Conservation (phyloP, 208 protist genomes). For the Crithidia thermophila region DNA sequence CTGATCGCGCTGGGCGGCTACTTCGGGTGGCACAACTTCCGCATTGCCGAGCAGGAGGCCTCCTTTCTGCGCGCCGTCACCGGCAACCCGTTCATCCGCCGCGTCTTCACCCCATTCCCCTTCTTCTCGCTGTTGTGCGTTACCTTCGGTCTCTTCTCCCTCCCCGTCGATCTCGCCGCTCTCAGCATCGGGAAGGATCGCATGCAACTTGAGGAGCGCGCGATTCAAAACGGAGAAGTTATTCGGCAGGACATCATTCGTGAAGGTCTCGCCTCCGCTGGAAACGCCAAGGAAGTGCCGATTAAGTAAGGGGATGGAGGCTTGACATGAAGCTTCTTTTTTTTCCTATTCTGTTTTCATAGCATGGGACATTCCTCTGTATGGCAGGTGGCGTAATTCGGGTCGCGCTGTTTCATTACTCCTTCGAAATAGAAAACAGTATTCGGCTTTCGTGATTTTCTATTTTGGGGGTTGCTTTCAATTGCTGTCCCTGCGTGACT, state of each 20-base stretch:
- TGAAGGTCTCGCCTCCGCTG: slow-evolving; percentile 2
- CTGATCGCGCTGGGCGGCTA: slow-evolving; percentile 6
- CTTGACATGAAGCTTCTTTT: neutral
- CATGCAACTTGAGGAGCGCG: slow-evolving; percentile 25
- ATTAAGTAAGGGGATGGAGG: slow-evolving; percentile 2
- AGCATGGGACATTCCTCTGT: neutral
- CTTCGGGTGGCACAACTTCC: slow-evolving; percentile 12
- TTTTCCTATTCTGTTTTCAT: neutral
- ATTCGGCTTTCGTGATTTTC: no score
- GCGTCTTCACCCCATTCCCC: slow-evolving; percentile 41
- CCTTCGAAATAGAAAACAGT: no score
- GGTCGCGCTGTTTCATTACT: no score
- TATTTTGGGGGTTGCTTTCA: no score
- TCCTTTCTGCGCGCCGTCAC: slow-evolving; percentile 36
- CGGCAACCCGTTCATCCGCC: slow-evolving; percentile 35
- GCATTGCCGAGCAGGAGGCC: slow-evolving; percentile 30
- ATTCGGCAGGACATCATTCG: slow-evolving; percentile 17
- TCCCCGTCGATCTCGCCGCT: slow-evolving; percentile 35
- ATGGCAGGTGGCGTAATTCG: no score
- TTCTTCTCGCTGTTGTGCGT: slow-evolving; percentile 34
- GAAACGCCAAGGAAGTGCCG: neutral
- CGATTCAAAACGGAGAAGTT: slow-evolving; percentile 17
- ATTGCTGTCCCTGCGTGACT: no score
- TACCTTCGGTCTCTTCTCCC: slow-evolving; percentile 30
- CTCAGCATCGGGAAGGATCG: slow-evolving; percentile 26